A percentile compares a stretch with the other conserved stretches of the same genome.
Conservation (phyloP, 1,139 yeast genomes). For the Diutina neorugosa region DNA sequence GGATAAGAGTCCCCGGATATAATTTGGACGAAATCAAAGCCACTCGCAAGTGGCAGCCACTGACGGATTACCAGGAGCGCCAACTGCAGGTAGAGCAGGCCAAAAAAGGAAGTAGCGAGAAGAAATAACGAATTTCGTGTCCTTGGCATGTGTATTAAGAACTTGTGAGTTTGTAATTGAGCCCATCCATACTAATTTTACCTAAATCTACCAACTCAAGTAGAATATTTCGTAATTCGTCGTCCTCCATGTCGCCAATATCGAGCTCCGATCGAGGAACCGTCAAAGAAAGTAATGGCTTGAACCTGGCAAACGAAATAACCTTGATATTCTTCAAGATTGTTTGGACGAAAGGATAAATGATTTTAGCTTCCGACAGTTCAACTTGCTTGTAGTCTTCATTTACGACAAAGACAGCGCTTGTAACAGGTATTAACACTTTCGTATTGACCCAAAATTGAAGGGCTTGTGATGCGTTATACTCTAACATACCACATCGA, state of each 20-base stretch:
- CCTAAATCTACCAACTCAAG: slow-evolving; percentile 12
- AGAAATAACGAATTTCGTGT: not conserved
- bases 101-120: not conserved
- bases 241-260: slow-evolving; percentile 6
- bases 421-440: slow-evolving; percentile 22
- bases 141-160: not conserved
- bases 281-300: slow-evolving; percentile 39
- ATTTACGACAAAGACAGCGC: slow-evolving; percentile 16
- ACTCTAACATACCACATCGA: slow-evolving; percentile 21
- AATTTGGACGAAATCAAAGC: slow-evolving; percentile 83
- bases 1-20: slow-evolving; percentile 86
- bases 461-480: slow-evolving; percentile 27
- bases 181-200: slow-evolving; percentile 10
- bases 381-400: slow-evolving; percentile 6
- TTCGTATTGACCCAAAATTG: slow-evolving; percentile 46
- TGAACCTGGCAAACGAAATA: slow-evolving; percentile 35
- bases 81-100: not conserved
- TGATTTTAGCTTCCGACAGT: not conserved
- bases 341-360: slow-evolving; percentile 35
- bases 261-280: slow-evolving; percentile 33
- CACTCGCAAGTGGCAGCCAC: slow-evolving; percentile 73
- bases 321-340: slow-evolving; percentile 46
- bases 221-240: slow-evolving; percentile 9
- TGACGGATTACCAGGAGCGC: slow-evolving; percentile 34
- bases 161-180: slow-evolving; percentile 10